Percentiles rank a stretch among this genome's conserved stretches.
phyloP scores from a whole-genome alignment of 2,329 filamentous ascomycete genomes.

The Nigrospora oryzae region DNA sequence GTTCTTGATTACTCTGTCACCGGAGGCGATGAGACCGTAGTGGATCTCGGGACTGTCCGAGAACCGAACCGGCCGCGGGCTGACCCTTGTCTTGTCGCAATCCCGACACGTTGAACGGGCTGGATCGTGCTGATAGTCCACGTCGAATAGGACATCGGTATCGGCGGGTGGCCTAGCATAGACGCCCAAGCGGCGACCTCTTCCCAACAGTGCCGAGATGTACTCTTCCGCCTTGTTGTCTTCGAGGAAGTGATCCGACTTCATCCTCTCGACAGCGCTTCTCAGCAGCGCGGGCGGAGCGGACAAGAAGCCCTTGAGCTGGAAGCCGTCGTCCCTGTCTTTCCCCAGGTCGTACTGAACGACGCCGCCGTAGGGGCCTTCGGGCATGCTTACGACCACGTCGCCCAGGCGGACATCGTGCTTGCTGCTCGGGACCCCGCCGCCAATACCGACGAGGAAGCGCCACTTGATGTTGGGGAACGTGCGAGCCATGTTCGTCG shows the following conservation, averaged over 20 bases:
- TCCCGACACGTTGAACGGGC: slow-evolving; percentile 1
- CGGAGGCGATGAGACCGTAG: slow-evolving; percentile 25
- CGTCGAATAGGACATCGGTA: slow-evolving; percentile 8
- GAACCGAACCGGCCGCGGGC: background rate
- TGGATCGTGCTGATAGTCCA: slow-evolving; percentile 3
- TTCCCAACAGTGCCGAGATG: slow-evolving; percentile 2
- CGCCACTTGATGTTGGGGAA: slow-evolving; percentile 15
- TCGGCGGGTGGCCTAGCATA: slow-evolving; percentile 6
- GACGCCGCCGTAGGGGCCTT: slow-evolving; percentile 11
- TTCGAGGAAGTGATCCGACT: slow-evolving; percentile 7
- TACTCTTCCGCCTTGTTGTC: slow-evolving; percentile 6
- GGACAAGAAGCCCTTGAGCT: slow-evolving; percentile 8
- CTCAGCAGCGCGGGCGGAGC: slow-evolving; percentile 7
- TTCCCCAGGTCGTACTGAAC: slow-evolving; percentile 24
- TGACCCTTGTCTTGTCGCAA: slow-evolving; percentile 1
- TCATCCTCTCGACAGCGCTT: slow-evolving; percentile 8
- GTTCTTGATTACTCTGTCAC: slow-evolving; percentile 19
- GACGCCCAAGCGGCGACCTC: slow-evolving; percentile 1
- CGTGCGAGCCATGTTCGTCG: slow-evolving; percentile 11
- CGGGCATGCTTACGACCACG: slow-evolving; percentile 18
- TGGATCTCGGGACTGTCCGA: slow-evolving; percentile 16
- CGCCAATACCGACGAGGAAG: slow-evolving; percentile 12
- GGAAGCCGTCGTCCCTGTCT: slow-evolving; percentile 1
- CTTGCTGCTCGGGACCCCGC: background rate
- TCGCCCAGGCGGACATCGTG: slow-evolving; percentile 23